A percentile compares a stretch with the other conserved stretches of the same genome.
phyloP scores from a whole-genome alignment of 139 green algal genomes.

The Micractinium conductrix region DNA sequence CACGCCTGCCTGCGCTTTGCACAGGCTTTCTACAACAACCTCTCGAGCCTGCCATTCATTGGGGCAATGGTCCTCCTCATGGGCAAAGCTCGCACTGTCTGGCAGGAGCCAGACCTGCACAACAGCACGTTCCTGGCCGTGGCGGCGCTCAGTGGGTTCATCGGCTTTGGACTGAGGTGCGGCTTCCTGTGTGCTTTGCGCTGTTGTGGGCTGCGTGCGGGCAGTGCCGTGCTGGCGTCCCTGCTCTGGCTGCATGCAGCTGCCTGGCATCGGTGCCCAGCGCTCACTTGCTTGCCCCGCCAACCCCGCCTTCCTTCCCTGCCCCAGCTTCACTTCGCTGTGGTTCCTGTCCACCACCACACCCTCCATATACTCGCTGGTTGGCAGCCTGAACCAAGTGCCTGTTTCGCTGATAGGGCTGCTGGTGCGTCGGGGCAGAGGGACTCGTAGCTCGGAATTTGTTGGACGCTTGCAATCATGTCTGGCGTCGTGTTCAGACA shows the following conservation, averaged over 20 bases:
- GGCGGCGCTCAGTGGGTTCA: conserved; percentile 4
- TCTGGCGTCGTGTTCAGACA: no score
- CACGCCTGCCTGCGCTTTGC: background rate
- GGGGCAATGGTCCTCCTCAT: conserved; percentile 72
- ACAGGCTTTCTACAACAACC: conserved; percentile 94
- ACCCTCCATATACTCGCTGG: conserved; percentile 88
- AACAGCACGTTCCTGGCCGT: conserved; percentile 59
- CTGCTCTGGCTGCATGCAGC: background rate
- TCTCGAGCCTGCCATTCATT: conserved; percentile 83
- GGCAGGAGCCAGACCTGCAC: conserved; percentile 58
- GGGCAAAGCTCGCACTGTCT: conserved; percentile 61
- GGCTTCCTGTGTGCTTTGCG: no score
- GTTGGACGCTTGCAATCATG: no score
- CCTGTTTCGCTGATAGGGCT: no score
- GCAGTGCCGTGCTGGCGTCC: background rate
- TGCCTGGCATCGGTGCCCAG: background rate
- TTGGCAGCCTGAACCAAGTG: conserved; percentile 70
- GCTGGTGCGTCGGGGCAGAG: no score
- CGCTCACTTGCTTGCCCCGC: background rate
- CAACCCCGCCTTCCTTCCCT: background rate
- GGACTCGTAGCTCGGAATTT: no score
- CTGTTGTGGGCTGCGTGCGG: background rate
- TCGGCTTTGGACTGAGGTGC: conserved; percentile 34
- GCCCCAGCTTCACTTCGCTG: conserved; percentile 76
- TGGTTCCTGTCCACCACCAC: conserved; percentile 94